A percentile compares a stretch with the other conserved stretches of the same genome.
Conservation (phyloP, 2,329 filamentous ascomycete genomes). For the Venturia aucupariae region DNA sequence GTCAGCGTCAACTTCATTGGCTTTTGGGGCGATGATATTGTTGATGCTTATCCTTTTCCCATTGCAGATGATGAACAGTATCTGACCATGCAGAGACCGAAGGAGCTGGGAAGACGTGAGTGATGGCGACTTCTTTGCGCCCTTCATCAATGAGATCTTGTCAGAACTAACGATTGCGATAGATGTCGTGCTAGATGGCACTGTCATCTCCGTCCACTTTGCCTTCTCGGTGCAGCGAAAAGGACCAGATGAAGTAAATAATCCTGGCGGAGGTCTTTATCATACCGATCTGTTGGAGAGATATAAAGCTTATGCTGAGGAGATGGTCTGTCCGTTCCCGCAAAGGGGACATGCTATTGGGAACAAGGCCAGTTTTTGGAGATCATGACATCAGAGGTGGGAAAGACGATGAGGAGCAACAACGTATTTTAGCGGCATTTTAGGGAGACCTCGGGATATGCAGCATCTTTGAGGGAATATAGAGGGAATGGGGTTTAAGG, state of each 20-base stretch:
- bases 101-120: conserved; percentile 10
- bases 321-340: conserved; percentile 8
- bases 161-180: neutral
- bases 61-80: conserved; percentile 13
- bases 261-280: conserved; percentile 6
- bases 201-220: conserved; percentile 4
- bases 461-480: too few species aligned
- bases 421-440: neutral
- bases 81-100: conserved; percentile 2
- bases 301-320: conserved; percentile 11
- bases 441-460: neutral
- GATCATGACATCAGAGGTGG: neutral
- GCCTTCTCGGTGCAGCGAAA: conserved; percentile 1
- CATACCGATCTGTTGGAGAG: conserved; percentile 8
- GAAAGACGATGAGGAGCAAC: neutral
- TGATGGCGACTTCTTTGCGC: neutral
- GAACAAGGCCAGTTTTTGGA: neutral
- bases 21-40: conserved; percentile 13
- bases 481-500: neutral
- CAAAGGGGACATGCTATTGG: neutral
- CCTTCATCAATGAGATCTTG: neutral
- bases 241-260: conserved; percentile 1
- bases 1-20: conserved; percentile 16
- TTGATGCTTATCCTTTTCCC: conserved; percentile 5
- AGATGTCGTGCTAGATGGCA: conserved; percentile 13